Evolutionary conservation across 2,329 filamentous ascomycete species (phyloP), one percentile per base, ranked within the genome.

Genomic region (Fusarium dlaminii): DNA sequence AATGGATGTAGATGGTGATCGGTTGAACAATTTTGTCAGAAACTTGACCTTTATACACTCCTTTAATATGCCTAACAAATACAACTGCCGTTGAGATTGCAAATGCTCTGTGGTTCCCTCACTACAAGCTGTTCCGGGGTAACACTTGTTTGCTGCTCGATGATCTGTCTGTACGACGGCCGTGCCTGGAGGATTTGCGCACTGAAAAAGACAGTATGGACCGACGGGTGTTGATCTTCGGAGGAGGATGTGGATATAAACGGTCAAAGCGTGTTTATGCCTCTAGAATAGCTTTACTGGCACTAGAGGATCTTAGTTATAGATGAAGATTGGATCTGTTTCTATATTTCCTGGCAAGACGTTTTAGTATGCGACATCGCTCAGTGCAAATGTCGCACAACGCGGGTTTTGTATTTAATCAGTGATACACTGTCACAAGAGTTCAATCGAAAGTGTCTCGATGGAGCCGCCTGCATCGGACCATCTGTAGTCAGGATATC

Each of bases 181-280:
- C 18, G 10, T 12, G 2, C 4, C 18, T 5, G 40, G 5, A 11
- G 3, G 8, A 8, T 6, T 15, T 4, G 11, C 15, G 2, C 42
- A 43, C 1, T 24, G 0, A 15, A 18, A 6, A 24, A 4, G 11
- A 43, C 20, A 14, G 20, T 6, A 24, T 24, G n/a, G n/a, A n/a
- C 0, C 3, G 0, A 43, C 10, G 15, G 13, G 39, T 12, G 7
- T 40, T 22, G 9, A 13, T n/a, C 22, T 14, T 5, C 18, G 39
- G 14, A 3, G 2, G 10, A 5, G 12, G 22, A 14, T 0, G 22
- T 22, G 20, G 20, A 18, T 1, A 1, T 8, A 22, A 15, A 39
- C 18, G 1, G 8, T 3, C 12, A n/a, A 3, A n/a, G 7, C 12
- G 20, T 6, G 0, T 22, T 12, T 22, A 9, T 14, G 20, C 17